These are phyloP conservation scores for Trichoderma aggressivum DNA, from an alignment of 2,329 filamentous ascomycete genomes.

Conservation along the genomic window DNA sequence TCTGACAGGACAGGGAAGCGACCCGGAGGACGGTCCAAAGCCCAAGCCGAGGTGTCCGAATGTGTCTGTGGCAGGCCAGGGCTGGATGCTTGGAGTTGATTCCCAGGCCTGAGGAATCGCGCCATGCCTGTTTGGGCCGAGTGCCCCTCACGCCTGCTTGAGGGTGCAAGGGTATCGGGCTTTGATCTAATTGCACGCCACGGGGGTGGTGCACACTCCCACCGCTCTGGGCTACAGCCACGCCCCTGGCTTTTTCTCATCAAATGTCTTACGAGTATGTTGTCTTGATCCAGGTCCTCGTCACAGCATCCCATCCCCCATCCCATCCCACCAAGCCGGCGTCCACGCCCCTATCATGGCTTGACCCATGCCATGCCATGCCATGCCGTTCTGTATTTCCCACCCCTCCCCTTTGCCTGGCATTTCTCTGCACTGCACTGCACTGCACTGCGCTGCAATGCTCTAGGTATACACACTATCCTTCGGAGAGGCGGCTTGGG, in stretches of 20 bases:
- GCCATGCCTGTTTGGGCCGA: background rate
- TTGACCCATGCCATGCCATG: background rate
- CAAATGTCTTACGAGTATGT: no score
- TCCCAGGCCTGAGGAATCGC: background rate
- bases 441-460: background rate
- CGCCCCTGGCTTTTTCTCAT: background rate
- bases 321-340: conserved; percentile 7
- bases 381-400: background rate
- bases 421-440: no score
- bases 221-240: background rate
- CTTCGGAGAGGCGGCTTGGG: background rate
- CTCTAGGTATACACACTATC: background rate
- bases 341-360: conserved; percentile 5
- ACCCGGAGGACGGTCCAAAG: conserved; percentile 9
- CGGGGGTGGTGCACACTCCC: background rate
- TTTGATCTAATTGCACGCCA: conserved; percentile 5
- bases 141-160: background rate
- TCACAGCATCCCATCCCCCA: background rate
- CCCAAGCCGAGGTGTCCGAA: conserved; percentile 11
- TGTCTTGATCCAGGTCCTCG: background rate
- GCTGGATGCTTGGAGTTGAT: background rate
- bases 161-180: conserved; percentile 18
- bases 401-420: background rate
- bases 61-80: conserved; percentile 3
- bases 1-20: conserved; percentile 6